phyloP scores from a whole-genome alignment of 495 filamentous ascomycete species.

The Annulohypoxylon bovei region DNA sequence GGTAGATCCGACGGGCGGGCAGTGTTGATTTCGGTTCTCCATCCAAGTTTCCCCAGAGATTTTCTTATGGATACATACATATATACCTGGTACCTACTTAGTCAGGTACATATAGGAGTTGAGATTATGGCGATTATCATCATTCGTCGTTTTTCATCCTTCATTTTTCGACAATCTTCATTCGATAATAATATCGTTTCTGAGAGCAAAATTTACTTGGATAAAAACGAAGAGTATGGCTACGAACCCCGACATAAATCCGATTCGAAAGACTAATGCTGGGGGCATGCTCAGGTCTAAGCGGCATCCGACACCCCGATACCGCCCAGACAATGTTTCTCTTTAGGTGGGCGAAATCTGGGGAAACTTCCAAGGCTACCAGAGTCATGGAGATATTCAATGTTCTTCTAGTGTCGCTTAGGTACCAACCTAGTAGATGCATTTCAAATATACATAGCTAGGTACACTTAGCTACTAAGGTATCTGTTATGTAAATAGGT shows the following conservation, averaged over 20 bases:
- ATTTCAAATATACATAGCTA: background rate
- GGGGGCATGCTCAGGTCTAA: background rate
- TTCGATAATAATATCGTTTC: background rate
- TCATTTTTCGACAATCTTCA: background rate
- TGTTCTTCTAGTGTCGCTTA: too few relatives aligned
- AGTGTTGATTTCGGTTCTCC: background rate
- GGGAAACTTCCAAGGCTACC: conserved; percentile 9
- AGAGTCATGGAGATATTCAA: background rate
- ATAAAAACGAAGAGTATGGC: background rate
- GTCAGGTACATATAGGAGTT: background rate
- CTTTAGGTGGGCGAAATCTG: conserved; percentile 14
- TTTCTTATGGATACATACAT: background rate
- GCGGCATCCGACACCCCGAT: background rate
- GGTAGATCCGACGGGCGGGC: background rate
- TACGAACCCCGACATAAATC: background rate
- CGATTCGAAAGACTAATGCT: background rate
- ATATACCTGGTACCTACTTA: background rate
- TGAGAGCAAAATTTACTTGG: background rate
- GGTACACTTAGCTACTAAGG: too few relatives aligned
- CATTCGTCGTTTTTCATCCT: background rate
- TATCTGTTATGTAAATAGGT: background rate
- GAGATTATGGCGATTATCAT: background rate
- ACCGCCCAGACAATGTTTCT: background rate
- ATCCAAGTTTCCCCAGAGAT: background rate
- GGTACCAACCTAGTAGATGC: too few relatives aligned